Evolutionary conservation across 2,329 filamentous ascomycete genomes (phyloP).

Genomic region (Thielaviopsis punctulata): DNA sequence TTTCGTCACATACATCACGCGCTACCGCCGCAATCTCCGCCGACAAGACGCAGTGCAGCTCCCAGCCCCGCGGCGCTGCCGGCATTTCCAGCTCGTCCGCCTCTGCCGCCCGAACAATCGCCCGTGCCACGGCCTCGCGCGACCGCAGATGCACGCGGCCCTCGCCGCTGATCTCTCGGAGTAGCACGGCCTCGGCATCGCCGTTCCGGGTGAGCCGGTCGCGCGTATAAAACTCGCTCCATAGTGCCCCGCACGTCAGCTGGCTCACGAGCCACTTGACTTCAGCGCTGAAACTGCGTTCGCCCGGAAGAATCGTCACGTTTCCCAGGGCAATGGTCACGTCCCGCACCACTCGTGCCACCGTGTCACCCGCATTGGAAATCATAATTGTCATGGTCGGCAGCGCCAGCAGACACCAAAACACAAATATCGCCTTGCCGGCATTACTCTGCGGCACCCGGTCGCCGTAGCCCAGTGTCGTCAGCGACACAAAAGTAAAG

Average conservation of each 20-base stretch:
- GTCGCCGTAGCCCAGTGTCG: conserved; percentile 82
- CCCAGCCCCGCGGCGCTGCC: conserved; percentile 24
- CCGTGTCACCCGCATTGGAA: conserved; percentile 66
- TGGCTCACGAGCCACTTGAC: conserved; percentile 26
- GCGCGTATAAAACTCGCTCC: conserved; percentile 14
- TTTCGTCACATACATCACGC: conserved; percentile 38
- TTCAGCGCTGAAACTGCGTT: conserved; percentile 29
- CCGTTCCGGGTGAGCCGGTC: not conserved
- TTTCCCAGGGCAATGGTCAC: conserved; percentile 38
- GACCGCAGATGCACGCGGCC: conserved; percentile 3
- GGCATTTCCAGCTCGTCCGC: no score
- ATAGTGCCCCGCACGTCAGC: conserved; percentile 27
- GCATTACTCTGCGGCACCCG: conserved; percentile 58
- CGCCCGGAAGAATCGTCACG: conserved; percentile 43
- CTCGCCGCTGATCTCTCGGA: not conserved
- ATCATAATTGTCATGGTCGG: conserved; percentile 81
- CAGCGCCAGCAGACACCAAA: conserved; percentile 74
- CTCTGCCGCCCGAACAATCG: not conserved
- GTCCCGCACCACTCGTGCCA: conserved; percentile 46
- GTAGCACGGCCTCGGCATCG: conserved; percentile 4
- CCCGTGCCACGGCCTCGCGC: not conserved
- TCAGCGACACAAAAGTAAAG: conserved; percentile 66
- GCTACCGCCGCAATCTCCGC: conserved; percentile 52
- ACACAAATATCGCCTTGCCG: conserved; percentile 76
- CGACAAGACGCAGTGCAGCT: conserved; percentile 49